phyloP scores from a whole-genome alignment of 306 rosid species.

The Vachellia pachyceras region DNA sequence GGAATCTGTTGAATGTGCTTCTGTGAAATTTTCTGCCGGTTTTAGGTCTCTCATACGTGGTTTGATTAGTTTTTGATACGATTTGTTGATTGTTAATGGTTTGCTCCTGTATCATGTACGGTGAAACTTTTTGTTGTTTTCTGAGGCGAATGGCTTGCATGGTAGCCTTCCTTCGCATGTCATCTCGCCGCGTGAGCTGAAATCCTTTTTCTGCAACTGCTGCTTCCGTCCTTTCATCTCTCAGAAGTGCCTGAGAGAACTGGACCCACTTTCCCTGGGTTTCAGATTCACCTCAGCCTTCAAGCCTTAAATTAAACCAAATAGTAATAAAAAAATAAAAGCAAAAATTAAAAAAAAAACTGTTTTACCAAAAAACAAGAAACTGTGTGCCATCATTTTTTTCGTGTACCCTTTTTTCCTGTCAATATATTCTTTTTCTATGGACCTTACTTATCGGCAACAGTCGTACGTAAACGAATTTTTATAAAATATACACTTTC shows the following conservation, averaged over 20 bases:
- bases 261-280: conserved; percentile 1
- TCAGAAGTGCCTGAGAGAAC: not conserved
- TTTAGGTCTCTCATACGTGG: not conserved
- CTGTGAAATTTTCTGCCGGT: conserved; percentile 3
- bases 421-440: not conserved
- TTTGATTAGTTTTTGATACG: not conserved
- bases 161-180: conserved; percentile 2
- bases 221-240: conserved; percentile 14
- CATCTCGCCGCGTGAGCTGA: conserved; percentile 27
- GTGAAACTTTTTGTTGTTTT: not conserved
- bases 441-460: not conserved
- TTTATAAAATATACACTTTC: not conserved
- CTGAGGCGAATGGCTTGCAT: not conserved
- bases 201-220: conserved; percentile 14
- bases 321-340: not conserved
- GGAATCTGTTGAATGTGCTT: not conserved
- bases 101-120: not conserved
- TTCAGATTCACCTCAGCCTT: not conserved
- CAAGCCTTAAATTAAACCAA: not conserved
- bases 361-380: not conserved
- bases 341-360: not conserved
- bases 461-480: not conserved
- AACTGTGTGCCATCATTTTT: not conserved
- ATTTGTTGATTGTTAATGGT: not conserved
- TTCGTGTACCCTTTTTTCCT: not conserved